Conservation (phyloP, 805 yeast genomes). For the Cyberlindnera xylosilytica region DNA sequence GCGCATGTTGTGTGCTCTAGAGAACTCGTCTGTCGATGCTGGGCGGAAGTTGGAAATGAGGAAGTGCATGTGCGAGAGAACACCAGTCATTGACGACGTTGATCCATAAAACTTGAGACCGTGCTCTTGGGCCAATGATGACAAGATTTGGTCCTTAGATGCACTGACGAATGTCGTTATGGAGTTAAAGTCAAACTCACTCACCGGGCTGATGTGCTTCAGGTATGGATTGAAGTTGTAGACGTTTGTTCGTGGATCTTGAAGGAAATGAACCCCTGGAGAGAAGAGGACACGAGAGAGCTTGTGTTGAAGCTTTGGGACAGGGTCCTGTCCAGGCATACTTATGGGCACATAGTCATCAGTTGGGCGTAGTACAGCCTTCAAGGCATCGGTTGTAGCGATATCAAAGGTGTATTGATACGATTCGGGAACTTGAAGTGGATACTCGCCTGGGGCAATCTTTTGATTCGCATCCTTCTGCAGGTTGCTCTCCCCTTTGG, state of each 20-base stretch:
- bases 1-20: slow-evolving; percentile 34
- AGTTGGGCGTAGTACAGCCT: not conserved
- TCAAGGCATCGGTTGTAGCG: too few relatives aligned
- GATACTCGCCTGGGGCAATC: too few relatives aligned
- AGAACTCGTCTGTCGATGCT: slow-evolving; percentile 43
- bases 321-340: slow-evolving; percentile 12
- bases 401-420: not conserved
- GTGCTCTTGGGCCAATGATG: slow-evolving; percentile 40
- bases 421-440: too few relatives aligned
- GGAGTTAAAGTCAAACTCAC: slow-evolving; percentile 61
- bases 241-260: slow-evolving; percentile 74
- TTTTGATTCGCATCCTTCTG: too few relatives aligned
- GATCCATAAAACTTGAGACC: slow-evolving; percentile 58
- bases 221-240: slow-evolving; percentile 66
- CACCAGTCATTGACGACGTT: slow-evolving; percentile 83
- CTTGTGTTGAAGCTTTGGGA: slow-evolving; percentile 60
- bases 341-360: slow-evolving; percentile 12
- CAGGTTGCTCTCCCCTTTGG: too few relatives aligned
- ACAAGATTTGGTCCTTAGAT: slow-evolving; percentile 55
- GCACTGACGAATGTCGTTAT: slow-evolving; percentile 62
- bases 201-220: slow-evolving; percentile 54
- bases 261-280: slow-evolving; percentile 75
- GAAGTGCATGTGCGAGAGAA: slow-evolving; percentile 71
- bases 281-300: slow-evolving; percentile 72
- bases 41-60: slow-evolving; percentile 61